Evolutionary conservation across 225 moss, liverwort and hornwort species (phyloP).

Genomic region (Lunularia cruciata): DNA sequence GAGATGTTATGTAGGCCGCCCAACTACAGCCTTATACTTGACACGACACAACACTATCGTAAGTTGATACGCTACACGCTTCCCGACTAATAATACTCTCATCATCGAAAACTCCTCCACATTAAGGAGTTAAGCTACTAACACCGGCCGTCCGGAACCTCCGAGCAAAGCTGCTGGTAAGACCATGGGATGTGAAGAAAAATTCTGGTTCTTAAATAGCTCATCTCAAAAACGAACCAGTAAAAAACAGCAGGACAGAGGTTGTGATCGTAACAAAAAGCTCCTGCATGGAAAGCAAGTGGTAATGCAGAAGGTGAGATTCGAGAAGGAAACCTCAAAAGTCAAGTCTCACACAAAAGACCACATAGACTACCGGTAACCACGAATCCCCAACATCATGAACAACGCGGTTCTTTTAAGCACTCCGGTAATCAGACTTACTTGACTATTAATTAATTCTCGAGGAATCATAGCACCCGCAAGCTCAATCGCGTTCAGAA

Average conservation of each 20-base stretch:
- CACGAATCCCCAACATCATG: too few species aligned
- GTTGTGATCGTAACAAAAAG: slow-evolving; percentile 42
- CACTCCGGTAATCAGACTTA: slow-evolving; percentile 14
- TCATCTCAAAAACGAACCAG: slow-evolving; percentile 43
- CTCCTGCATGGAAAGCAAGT: slow-evolving; percentile 32
- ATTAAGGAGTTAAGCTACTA: background rate
- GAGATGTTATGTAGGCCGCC: too few species aligned
- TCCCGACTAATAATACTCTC: slow-evolving; percentile 4
- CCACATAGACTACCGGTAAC: too few species aligned
- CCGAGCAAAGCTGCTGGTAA: too few species aligned
- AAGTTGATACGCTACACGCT: background rate
- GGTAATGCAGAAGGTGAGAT: background rate
- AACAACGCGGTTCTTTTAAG: too few species aligned
- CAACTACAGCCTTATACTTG: too few species aligned
- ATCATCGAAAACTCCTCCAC: background rate
- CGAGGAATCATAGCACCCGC: slow-evolving; percentile 78
- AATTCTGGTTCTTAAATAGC: background rate
- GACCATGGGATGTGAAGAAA: background rate
- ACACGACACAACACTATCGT: too few species aligned
- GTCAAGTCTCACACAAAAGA: too few species aligned
- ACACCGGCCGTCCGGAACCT: background rate
- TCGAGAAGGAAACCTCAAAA: background rate
- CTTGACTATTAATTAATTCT: slow-evolving; percentile 67
- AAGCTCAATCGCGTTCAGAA: slow-evolving; percentile 71
- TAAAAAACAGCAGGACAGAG: slow-evolving; percentile 38